phyloP scores from a whole-genome alignment of 106 monocot genomes.

The Cymbidium sinense region DNA sequence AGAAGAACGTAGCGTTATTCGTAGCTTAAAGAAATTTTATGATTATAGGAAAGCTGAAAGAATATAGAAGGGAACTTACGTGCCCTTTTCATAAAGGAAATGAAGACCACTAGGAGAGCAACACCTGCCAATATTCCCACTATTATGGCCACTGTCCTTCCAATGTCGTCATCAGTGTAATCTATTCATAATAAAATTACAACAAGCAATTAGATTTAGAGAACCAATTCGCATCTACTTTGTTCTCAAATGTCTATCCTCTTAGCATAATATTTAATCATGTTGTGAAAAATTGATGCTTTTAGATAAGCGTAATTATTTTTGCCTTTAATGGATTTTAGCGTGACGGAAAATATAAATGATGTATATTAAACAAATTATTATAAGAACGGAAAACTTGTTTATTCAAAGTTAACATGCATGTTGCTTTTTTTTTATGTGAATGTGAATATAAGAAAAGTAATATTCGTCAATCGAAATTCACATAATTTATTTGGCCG shows the following conservation, averaged over 20 bases:
- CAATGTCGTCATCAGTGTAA: conserved; percentile 62
- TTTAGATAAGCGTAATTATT: not conserved
- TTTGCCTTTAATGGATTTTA: not conserved
- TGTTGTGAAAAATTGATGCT: not conserved
- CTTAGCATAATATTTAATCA: not conserved
- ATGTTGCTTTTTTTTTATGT: no score
- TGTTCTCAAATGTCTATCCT: not conserved
- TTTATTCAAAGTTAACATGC: no score
- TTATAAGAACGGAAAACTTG: no score
- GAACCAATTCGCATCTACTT: not conserved
- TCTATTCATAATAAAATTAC: conserved; percentile 19
- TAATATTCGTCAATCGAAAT: no score
- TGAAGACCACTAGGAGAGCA: conserved; percentile 64
- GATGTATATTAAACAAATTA: no score
- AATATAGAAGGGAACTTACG: conserved; percentile 20
- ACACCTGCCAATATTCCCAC: conserved; percentile 75
- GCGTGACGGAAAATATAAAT: no score
- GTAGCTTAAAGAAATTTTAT: not conserved
- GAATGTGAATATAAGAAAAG: no score
- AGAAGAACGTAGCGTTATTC: not conserved
- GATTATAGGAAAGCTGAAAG: not conserved
- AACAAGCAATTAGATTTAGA: not conserved
- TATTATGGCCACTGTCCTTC: conserved; percentile 84
- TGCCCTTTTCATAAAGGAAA: conserved; percentile 71
- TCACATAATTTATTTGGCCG: no score